phyloP scores from a whole-genome alignment of 2,329 filamentous ascomycete species.

The Penicillium sp. region DNA sequence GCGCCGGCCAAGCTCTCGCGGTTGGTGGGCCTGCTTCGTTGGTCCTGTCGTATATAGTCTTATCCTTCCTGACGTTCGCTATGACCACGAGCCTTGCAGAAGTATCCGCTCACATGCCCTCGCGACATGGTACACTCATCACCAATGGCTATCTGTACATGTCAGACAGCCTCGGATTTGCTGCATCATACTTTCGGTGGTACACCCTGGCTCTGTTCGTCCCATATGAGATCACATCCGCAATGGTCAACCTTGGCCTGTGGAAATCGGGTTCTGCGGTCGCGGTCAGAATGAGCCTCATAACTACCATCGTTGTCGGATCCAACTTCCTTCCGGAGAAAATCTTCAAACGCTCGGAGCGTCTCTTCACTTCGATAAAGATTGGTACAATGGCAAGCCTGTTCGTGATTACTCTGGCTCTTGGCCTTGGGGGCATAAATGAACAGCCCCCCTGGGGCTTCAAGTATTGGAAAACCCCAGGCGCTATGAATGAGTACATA shows the following conservation, averaged over 20 bases:
- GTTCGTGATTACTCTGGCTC: conserved; percentile 48
- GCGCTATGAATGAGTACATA: conserved; percentile 49
- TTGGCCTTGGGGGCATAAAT: conserved; percentile 52
- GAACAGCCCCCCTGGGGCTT: conserved; percentile 49
- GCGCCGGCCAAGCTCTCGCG: conserved; percentile 52
- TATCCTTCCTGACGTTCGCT: conserved; percentile 47
- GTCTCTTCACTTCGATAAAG: conserved; percentile 49
- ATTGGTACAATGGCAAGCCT: conserved; percentile 49
- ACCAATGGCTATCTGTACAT: conserved; percentile 41
- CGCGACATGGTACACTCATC: conserved; percentile 39
- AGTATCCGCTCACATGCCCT: conserved; percentile 37
- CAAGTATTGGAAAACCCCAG: conserved; percentile 49
- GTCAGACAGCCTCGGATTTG: conserved; percentile 39
- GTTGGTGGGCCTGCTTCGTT: conserved; percentile 52
- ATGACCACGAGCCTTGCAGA: conserved; percentile 47
- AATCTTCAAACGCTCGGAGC: conserved; percentile 49
- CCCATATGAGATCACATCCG: conserved; percentile 61
- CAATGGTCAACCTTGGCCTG: conserved; percentile 59
- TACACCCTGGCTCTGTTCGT: conserved; percentile 45
- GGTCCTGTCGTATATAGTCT: conserved; percentile 50
- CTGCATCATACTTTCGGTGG: conserved; percentile 45
- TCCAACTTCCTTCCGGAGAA: conserved; percentile 49
- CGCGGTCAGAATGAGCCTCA: conserved; percentile 48
- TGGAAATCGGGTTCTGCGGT: conserved; percentile 48
- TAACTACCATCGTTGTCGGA: conserved; percentile 55